phyloP scores from a whole-genome alignment of 2,329 filamentous ascomycete genomes.

The Penicillium sp. region DNA sequence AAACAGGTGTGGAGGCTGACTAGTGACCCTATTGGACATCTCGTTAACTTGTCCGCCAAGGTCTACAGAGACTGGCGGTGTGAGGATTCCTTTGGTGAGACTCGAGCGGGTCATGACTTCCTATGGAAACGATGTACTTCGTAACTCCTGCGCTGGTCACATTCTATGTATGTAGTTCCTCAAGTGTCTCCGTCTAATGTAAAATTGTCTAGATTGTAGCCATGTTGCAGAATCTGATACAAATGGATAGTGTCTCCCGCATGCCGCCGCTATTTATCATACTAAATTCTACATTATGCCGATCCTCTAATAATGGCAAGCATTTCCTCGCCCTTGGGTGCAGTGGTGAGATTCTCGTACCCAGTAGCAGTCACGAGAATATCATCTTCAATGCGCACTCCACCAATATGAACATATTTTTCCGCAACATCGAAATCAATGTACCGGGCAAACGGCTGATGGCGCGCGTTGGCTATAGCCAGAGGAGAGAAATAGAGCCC shows the following conservation, averaged over 20 bases:
- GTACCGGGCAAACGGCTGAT: slow-evolving; percentile 33
- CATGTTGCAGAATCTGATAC: not conserved
- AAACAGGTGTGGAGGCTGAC: too few species aligned
- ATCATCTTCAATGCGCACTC: slow-evolving; percentile 55
- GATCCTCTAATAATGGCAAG: slow-evolving; percentile 39
- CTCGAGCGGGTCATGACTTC: not conserved
- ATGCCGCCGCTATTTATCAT: not conserved
- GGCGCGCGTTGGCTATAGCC: slow-evolving; percentile 38
- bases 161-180: not conserved
- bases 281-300: not conserved
- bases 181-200: not conserved
- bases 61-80: not conserved
- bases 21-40: not conserved
- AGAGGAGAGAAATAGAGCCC: slow-evolving; percentile 49
- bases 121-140: not conserved
- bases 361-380: slow-evolving; percentile 69
- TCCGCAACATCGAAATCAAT: slow-evolving; percentile 43
- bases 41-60: not conserved
- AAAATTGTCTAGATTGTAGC: not conserved
- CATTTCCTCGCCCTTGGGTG: slow-evolving; percentile 64
- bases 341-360: slow-evolving; percentile 70
- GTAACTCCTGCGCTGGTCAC: not conserved
- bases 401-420: slow-evolving; percentile 45
- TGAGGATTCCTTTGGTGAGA: not conserved
- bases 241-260: not conserved